A percentile compares a stretch with the other conserved stretches of the same genome.
Conservation (phyloP, 2,329 filamentous ascomycete genomes). For the Escovopsis sp. region DNA sequence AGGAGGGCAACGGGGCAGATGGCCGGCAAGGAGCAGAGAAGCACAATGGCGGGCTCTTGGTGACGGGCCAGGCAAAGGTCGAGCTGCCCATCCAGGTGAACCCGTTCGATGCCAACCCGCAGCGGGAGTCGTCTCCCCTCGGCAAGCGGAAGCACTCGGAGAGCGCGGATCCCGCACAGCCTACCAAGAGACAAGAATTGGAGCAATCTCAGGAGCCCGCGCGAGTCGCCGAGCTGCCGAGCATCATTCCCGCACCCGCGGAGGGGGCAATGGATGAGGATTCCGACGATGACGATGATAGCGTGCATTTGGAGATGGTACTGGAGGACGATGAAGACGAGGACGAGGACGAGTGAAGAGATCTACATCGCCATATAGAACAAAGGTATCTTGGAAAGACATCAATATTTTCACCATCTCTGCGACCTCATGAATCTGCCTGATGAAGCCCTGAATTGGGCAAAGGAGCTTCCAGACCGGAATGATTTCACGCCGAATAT, state of each 20-base stretch:
- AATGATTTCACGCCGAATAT: too few species aligned
- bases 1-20: conserved; percentile 9
- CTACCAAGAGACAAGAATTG: conserved; percentile 25
- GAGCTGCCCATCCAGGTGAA: conserved; percentile 19
- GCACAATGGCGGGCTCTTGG: conserved; percentile 1
- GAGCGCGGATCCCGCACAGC: conserved; percentile 17
- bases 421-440: too few species aligned
- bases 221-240: conserved; percentile 4
- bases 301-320: conserved; percentile 45
- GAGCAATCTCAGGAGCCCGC: conserved; percentile 12
- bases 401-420: not conserved
- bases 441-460: too few species aligned
- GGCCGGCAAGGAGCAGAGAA: too few species aligned
- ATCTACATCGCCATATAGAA: not conserved
- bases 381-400: not conserved
- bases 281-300: conserved; percentile 25
- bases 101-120: conserved; percentile 19
- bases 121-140: conserved; percentile 15
- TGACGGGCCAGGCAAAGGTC: conserved; percentile 11
- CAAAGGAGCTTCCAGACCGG: too few species aligned
- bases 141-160: conserved; percentile 25
- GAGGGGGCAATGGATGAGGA: conserved; percentile 11
- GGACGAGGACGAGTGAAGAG: conserved; percentile 11
- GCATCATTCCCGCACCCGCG: conserved; percentile 7
- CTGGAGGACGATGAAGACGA: conserved; percentile 33